Evolutionary conservation across 257 asterid genomes (phyloP).

Genomic region (Plantago ovata): DNA sequence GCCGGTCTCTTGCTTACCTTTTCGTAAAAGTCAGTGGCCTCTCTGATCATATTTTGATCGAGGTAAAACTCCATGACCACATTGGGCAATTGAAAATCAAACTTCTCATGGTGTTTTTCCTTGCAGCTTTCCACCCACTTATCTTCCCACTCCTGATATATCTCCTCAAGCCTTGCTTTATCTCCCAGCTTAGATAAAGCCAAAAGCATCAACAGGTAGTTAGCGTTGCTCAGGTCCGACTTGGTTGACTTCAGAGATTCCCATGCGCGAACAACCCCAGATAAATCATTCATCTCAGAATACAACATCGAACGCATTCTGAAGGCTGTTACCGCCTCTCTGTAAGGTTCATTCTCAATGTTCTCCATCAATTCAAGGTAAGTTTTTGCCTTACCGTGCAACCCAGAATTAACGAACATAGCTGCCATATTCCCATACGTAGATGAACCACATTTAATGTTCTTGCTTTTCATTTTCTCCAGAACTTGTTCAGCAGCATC

Average conservation of each 20-base stretch:
- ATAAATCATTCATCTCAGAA: constrained; percentile 40
- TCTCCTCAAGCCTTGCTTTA: constrained; percentile 42
- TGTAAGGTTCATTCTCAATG: constrained; percentile 19
- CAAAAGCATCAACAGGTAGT: constrained; percentile 39
- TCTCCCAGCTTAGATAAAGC: constrained; percentile 50
- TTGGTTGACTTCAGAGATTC: constrained; percentile 30
- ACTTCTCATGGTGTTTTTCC: constrained; percentile 22
- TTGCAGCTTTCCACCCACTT: no score
- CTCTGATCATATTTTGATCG: constrained; percentile 43
- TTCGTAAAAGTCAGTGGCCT: constrained; percentile 50
- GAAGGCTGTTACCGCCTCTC: constrained; percentile 23
- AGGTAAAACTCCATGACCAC: constrained; percentile 61
- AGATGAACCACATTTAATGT: constrained; percentile 37
- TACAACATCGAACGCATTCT: constrained; percentile 46
- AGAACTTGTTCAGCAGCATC: constrained; percentile 49
- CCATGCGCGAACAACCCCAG: constrained; percentile 58
- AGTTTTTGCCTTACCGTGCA: constrained; percentile 39
- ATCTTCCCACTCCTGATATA: constrained; percentile 65
- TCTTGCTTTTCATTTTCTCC: constrained; percentile 54
- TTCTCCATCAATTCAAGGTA: constrained; percentile 49
- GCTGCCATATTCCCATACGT: constrained; percentile 66
- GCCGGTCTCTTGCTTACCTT: constrained; percentile 26
- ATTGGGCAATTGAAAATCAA: constrained; percentile 56
- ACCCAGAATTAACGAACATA: constrained; percentile 43
- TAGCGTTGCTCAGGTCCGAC: constrained; percentile 27